These are phyloP conservation scores for Solanum hybrid DNA, from an alignment of 305 asterid species.

Conservation along the genomic window DNA sequence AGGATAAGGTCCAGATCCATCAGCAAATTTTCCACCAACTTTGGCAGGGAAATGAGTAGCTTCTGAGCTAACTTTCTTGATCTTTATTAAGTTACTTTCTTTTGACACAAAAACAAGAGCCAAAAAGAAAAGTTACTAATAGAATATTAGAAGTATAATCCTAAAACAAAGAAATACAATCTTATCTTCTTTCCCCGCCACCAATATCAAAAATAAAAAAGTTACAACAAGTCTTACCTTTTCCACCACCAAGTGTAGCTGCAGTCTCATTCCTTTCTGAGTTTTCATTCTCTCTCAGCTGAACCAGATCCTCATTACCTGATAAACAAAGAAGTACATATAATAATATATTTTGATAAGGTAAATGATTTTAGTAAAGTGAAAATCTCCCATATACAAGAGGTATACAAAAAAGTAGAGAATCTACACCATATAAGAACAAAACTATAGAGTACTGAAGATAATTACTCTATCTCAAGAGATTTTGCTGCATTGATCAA, in stretches of 20 bases:
- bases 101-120: too few species aligned
- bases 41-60: too few species aligned
- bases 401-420: neutral
- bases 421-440: neutral
- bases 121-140: too few species aligned
- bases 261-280: slow-evolving; percentile 19
- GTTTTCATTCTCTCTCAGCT: slow-evolving; percentile 10
- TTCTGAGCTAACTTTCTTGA: too few species aligned
- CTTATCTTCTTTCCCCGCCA: too few species aligned
- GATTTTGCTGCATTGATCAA: neutral
- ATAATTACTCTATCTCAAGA: neutral
- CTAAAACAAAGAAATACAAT: too few species aligned
- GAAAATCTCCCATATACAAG: neutral
- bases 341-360: neutral
- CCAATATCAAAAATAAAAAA: too few species aligned
- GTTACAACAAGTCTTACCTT: too few species aligned
- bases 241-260: slow-evolving; percentile 21
- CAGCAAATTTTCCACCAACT: too few species aligned
- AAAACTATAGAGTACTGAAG: neutral
- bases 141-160: too few species aligned
- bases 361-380: neutral
- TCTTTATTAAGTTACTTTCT: too few species aligned
- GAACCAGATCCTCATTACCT: slow-evolving; percentile 22
- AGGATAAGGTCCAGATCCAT: too few species aligned
- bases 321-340: slow-evolving; percentile 3